phyloP scores from a whole-genome alignment of 441 rosid species.

The Croton setiger region DNA sequence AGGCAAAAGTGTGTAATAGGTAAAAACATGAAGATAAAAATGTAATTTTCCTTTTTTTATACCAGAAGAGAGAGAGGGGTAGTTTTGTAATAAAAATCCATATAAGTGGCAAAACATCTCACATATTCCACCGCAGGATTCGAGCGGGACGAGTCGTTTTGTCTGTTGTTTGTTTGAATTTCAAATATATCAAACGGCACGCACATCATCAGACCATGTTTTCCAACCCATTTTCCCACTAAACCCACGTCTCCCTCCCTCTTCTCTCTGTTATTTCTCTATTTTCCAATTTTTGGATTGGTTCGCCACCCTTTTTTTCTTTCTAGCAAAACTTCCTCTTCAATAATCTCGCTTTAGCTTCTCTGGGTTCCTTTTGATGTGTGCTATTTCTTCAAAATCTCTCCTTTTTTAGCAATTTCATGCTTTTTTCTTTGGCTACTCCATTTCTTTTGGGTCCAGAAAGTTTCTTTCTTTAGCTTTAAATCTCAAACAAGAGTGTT shows the following conservation, averaged over 20 bases:
- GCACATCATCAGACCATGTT: slow-evolving; percentile 31
- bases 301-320: not conserved
- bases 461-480: slow-evolving; percentile 14
- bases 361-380: not conserved
- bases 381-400: slow-evolving; percentile 5
- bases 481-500: not conserved
- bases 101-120: not conserved
- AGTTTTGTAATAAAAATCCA: slow-evolving; percentile 8
- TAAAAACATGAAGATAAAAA: no score
- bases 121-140: not conserved
- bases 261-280: slow-evolving; percentile 5
- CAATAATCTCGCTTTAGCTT: not conserved
- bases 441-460: not conserved
- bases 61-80: slow-evolving; percentile 8
- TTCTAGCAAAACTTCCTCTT: not conserved
- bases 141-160: slow-evolving; percentile 38
- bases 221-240: slow-evolving; percentile 7
- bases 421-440: not conserved
- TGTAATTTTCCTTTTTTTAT: no score
- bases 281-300: not conserved
- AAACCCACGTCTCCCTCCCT: slow-evolving; percentile 14
- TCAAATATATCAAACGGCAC: slow-evolving; percentile 47
- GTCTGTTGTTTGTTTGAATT: slow-evolving; percentile 43
- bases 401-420: not conserved
- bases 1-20: no score